phyloP scores from a whole-genome alignment of 1,284 basidiomycete species.

The Apiotrichum veenhuisii region DNA sequence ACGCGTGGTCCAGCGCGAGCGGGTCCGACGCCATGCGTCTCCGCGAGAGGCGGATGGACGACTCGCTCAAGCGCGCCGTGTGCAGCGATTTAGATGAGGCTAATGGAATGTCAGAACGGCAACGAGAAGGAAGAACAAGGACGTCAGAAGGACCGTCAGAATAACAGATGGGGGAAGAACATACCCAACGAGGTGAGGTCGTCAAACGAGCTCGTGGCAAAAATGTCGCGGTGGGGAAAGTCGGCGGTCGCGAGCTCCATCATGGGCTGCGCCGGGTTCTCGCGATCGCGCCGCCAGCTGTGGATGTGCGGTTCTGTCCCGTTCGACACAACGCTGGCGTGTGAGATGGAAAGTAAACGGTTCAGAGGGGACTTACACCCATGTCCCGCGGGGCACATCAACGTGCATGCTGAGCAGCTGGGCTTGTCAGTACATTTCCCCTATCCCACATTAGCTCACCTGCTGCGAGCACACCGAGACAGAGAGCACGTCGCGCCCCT shows the following conservation, averaged over 20 bases:
- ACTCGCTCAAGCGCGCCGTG: slow-evolving; percentile 2
- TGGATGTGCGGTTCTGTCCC: slow-evolving; percentile 39
- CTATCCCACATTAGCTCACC: slow-evolving; percentile 16
- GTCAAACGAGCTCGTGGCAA: slow-evolving; percentile 31
- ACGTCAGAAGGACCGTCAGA: too few relatives aligned
- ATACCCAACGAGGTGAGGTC: slow-evolving; percentile 30
- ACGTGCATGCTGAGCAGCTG: slow-evolving; percentile 35
- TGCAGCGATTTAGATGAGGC: slow-evolving; percentile 20
- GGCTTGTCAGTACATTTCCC: not conserved
- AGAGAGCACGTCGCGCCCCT: slow-evolving; percentile 19
- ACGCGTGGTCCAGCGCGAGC: slow-evolving; percentile 30
- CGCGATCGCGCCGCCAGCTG: slow-evolving; percentile 27
- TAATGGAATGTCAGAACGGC: slow-evolving; percentile 6
- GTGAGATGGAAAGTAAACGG: not conserved
- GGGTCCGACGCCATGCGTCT: slow-evolving; percentile 31
- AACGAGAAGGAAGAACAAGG: too few relatives aligned
- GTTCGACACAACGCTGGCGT: slow-evolving; percentile 14
- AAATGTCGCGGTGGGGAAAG: slow-evolving; percentile 31
- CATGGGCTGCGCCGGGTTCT: not conserved
- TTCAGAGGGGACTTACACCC: slow-evolving; percentile 25
- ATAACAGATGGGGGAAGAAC: not conserved
- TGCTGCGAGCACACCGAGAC: slow-evolving; percentile 29
- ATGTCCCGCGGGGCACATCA: slow-evolving; percentile 31
- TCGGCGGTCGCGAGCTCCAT: slow-evolving; percentile 27
- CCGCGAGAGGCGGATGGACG: slow-evolving; percentile 11